Conservation (phyloP, 139 green algal species). For the Haematococcus lacustris region DNA sequence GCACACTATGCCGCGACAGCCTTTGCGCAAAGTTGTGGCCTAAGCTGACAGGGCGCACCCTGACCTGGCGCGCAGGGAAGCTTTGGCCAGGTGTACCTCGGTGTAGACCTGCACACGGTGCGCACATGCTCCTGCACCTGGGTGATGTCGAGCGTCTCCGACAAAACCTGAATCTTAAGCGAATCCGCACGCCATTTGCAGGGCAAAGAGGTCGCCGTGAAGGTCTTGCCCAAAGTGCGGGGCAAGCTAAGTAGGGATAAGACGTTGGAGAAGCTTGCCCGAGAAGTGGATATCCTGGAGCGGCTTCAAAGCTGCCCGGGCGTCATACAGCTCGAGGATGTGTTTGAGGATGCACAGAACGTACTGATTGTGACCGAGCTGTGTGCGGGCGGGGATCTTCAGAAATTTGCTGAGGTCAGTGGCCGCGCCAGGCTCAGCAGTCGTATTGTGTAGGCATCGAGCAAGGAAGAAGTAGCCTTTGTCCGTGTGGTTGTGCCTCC, state of each 20-base stretch:
- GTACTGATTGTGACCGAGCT: slow-evolving; percentile 41
- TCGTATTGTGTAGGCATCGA: too few species aligned
- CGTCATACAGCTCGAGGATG: slow-evolving; percentile 32
- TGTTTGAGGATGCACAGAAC: slow-evolving; percentile 35
- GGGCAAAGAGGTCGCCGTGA: slow-evolving; percentile 28
- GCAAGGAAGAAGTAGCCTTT: too few species aligned
- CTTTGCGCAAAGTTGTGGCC: too few species aligned
- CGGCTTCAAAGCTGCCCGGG: slow-evolving; percentile 8
- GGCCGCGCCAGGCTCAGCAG: too few species aligned
- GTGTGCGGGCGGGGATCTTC: slow-evolving; percentile 43
- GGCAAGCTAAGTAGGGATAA: slow-evolving; percentile 28
- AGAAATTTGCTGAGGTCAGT: slow-evolving; percentile 23
- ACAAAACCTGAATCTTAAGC: too few species aligned
- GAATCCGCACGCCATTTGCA: not conserved
- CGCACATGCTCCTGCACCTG: not conserved
- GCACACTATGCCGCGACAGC: not conserved
- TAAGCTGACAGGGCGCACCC: too few species aligned
- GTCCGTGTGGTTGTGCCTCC: too few species aligned
- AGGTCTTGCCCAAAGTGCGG: slow-evolving; percentile 42
- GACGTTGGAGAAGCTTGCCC: slow-evolving; percentile 40
- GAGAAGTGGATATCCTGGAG: slow-evolving; percentile 30
- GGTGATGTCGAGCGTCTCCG: not conserved
- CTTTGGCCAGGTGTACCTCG: not conserved
- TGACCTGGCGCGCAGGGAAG: too few species aligned
- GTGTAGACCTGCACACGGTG: slow-evolving; percentile 2